phyloP scores from a whole-genome alignment of 805 yeast genomes.

The Citeromyces nyonsensis region DNA sequence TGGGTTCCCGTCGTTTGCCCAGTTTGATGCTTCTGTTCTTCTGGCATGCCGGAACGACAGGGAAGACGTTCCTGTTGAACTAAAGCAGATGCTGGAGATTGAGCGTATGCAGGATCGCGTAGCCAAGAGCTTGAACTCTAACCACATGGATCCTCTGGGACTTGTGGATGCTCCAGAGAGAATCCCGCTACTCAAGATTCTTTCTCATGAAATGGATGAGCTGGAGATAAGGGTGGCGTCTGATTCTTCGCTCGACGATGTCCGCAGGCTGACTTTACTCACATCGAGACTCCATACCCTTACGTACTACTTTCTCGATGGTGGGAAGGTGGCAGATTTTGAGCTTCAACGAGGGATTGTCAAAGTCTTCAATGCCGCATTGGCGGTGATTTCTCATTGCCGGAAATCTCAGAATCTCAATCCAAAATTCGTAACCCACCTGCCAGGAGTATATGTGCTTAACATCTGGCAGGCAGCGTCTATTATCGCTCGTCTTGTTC shows the following conservation, averaged over 20 bases:
- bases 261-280: conserved; percentile 50
- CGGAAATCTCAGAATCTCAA: conserved; percentile 42
- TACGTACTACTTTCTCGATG: conserved; percentile 71
- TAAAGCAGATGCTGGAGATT: conserved; percentile 68
- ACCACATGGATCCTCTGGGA: conserved; percentile 51
- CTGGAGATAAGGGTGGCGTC: conserved; percentile 39
- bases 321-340: conserved; percentile 26
- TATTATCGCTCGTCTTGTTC: conserved; percentile 62
- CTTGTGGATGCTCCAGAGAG: conserved; percentile 55
- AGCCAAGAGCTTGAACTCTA: conserved; percentile 60
- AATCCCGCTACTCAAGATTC: conserved; percentile 55
- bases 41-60: conserved; percentile 22
- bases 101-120: conserved; percentile 80
- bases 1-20: conserved; percentile 90
- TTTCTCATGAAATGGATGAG: conserved; percentile 62
- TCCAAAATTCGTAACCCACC: conserved; percentile 49
- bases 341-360: conserved; percentile 64
- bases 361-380: conserved; percentile 66
- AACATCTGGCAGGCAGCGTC: conserved; percentile 89
- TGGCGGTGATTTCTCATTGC: conserved; percentile 55
- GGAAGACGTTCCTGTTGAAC: conserved; percentile 32
- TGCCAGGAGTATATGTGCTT: conserved; percentile 73
- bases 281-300: conserved; percentile 71
- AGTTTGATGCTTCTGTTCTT: conserved; percentile 59
- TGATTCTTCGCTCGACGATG: conserved; percentile 42